Conservation (phyloP, 441 rosid species). For the Populus hybrid region DNA sequence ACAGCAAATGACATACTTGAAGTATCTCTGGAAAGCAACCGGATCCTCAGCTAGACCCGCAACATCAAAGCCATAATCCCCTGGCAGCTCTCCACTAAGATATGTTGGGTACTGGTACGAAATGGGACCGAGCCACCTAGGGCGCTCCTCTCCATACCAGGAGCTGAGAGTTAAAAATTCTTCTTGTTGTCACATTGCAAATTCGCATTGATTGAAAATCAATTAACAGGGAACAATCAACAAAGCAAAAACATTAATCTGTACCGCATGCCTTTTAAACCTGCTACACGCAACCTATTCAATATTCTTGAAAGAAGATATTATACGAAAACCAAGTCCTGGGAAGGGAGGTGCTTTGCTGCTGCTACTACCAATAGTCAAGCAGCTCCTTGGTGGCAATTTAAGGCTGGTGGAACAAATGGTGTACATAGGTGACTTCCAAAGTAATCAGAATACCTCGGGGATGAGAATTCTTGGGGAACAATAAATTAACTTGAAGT, state of each 20-base stretch:
- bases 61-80: conserved; percentile 92
- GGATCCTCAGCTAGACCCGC: conserved; percentile 77
- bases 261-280: not conserved
- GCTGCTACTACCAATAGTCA: not conserved
- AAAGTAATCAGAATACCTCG: not conserved
- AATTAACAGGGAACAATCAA: not conserved
- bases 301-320: not conserved
- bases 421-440: not conserved
- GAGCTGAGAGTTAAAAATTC: conserved; percentile 39
- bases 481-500: no score
- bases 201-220: not conserved
- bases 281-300: not conserved
- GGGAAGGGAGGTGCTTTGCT: not conserved
- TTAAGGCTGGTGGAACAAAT: not conserved
- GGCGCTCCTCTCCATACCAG: conserved; percentile 88
- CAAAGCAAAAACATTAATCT: no score
- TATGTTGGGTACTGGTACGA: conserved; percentile 68
- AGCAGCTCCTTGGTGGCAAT: not conserved
- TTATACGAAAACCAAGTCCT: not conserved
- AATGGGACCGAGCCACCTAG: conserved; percentile 94
- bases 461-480: not conserved
- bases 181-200: not conserved
- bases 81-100: conserved; percentile 79
- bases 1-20: conserved; percentile 42
- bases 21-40: conserved; percentile 51